phyloP scores from a whole-genome alignment of 108 stramenopile species.

The Pinguiococcus pyrenoidosus region DNA sequence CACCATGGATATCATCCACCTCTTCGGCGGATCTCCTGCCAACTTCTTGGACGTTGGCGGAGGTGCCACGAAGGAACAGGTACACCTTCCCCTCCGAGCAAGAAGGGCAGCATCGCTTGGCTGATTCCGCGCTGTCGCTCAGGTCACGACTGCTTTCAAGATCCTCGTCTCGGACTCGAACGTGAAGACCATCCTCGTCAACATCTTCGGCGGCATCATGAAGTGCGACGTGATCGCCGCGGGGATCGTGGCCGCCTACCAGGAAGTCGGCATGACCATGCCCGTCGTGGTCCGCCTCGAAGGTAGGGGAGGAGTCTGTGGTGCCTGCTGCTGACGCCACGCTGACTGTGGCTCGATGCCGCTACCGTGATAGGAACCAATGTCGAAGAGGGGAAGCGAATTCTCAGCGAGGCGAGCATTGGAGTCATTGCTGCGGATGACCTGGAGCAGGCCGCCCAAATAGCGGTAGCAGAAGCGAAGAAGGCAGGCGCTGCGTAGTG shows the following conservation, averaged over 20 bases:
- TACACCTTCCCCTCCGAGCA: too few relatives aligned
- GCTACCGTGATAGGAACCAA: too few relatives aligned
- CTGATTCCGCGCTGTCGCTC: neutral
- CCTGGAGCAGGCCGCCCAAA: slow-evolving; percentile 76
- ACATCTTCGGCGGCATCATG: slow-evolving; percentile 96
- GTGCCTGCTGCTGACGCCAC: neutral
- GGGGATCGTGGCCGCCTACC: slow-evolving; percentile 71
- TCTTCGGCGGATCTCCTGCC: slow-evolving; percentile 78
- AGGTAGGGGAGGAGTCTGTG: slow-evolving; percentile 42
- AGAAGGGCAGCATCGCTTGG: neutral
- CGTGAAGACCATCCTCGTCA: slow-evolving; percentile 68
- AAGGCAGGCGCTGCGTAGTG: too few relatives aligned
- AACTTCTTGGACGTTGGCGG: slow-evolving; percentile 83
- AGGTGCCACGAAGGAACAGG: slow-evolving; percentile 14
- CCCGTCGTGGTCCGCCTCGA: slow-evolving; percentile 76
- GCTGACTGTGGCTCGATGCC: neutral
- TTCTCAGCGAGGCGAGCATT: slow-evolving; percentile 42
- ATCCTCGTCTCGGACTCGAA: slow-evolving; percentile 27
- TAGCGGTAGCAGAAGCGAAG: slow-evolving; percentile 59
- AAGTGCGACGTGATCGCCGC: slow-evolving; percentile 78
- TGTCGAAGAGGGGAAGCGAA: slow-evolving; percentile 38
- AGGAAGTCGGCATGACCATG: slow-evolving; percentile 59
- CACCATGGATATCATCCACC: slow-evolving; percentile 88
- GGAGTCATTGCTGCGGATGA: slow-evolving; percentile 58
- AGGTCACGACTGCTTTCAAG: slow-evolving; percentile 37